phyloP scores from a whole-genome alignment of 306 rosid genomes.

The Spatholobus suberectus region DNA sequence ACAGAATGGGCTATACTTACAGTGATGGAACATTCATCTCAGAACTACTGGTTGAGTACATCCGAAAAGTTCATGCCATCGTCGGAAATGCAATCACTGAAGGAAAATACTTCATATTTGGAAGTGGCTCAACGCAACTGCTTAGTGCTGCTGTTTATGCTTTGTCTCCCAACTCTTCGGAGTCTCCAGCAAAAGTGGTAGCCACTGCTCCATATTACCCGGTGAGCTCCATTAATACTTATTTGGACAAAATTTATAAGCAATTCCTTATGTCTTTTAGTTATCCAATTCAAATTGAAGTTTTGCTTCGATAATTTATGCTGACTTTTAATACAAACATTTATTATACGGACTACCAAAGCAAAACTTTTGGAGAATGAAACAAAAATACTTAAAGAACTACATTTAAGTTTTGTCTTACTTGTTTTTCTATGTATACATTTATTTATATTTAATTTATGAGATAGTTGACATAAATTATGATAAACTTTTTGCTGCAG shows the following conservation, averaged over 20 bases:
- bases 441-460: background rate
- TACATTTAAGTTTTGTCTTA: too few species aligned
- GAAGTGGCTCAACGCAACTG: constrained; percentile 60
- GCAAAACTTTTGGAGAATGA: too few species aligned
- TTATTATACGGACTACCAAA: too few species aligned
- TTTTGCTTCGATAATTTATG: too few species aligned
- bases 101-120: constrained; percentile 50
- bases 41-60: constrained; percentile 36
- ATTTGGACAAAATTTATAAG: background rate
- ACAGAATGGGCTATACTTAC: constrained; percentile 53
- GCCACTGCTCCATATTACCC: constrained; percentile 36
- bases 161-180: constrained; percentile 36
- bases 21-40: constrained; percentile 42
- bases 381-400: too few species aligned
- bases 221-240: background rate
- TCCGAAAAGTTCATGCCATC: constrained; percentile 26
- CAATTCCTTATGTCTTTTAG: too few species aligned
- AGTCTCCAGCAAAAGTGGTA: constrained; percentile 36
- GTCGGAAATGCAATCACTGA: constrained; percentile 56
- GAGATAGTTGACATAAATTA: background rate
- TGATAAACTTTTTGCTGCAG: background rate
- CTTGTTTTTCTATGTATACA: too few species aligned
- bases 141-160: constrained; percentile 58
- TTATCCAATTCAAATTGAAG: too few species aligned
- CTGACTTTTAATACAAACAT: background rate